Percentiles rank a stretch among this genome's conserved stretches.
Evolutionary conservation across 768 basidiomycete species (phyloP).

Genomic region (Lyophyllum shimeji): DNA sequence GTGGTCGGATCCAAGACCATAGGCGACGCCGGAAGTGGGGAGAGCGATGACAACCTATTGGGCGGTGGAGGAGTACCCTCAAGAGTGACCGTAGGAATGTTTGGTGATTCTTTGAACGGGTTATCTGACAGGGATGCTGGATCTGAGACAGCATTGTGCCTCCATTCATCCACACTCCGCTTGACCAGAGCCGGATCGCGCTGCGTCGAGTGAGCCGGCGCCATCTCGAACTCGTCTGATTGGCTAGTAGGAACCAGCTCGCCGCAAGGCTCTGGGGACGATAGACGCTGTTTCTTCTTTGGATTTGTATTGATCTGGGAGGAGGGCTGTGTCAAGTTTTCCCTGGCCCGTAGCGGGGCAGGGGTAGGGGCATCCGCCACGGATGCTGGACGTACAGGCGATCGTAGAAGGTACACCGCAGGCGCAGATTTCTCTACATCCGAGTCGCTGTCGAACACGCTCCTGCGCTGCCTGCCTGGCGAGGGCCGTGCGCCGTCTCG

Average conservation of each 20-base stretch:
- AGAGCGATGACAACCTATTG: slow-evolving; percentile 14
- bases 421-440: slow-evolving; percentile 26
- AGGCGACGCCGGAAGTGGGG: slow-evolving; percentile 28
- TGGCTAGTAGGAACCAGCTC: slow-evolving; percentile 62
- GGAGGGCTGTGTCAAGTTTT: slow-evolving; percentile 21
- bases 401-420: slow-evolving; percentile 30
- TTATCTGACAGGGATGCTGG: slow-evolving; percentile 10
- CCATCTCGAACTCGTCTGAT: slow-evolving; percentile 63
- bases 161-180: slow-evolving; percentile 45
- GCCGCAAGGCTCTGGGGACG: slow-evolving; percentile 24
- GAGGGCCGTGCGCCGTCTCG: background rate
- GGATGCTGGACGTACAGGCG: slow-evolving; percentile 18
- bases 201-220: slow-evolving; percentile 23
- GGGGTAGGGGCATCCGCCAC: slow-evolving; percentile 1
- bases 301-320: slow-evolving; percentile 14
- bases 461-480: slow-evolving; percentile 28
- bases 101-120: background rate
- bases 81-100: slow-evolving; percentile 10
- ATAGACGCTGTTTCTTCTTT: slow-evolving; percentile 39
- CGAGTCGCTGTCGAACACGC: slow-evolving; percentile 37
- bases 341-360: slow-evolving; percentile 20
- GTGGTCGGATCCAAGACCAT: slow-evolving; percentile 32
- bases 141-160: slow-evolving; percentile 26
- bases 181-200: slow-evolving; percentile 28
- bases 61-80: slow-evolving; percentile 21